Percentiles rank a stretch among this genome's conserved stretches.
Evolutionary conservation across 2,329 filamentous ascomycete species (phyloP).

Genomic region (Basipetospora sp.): DNA sequence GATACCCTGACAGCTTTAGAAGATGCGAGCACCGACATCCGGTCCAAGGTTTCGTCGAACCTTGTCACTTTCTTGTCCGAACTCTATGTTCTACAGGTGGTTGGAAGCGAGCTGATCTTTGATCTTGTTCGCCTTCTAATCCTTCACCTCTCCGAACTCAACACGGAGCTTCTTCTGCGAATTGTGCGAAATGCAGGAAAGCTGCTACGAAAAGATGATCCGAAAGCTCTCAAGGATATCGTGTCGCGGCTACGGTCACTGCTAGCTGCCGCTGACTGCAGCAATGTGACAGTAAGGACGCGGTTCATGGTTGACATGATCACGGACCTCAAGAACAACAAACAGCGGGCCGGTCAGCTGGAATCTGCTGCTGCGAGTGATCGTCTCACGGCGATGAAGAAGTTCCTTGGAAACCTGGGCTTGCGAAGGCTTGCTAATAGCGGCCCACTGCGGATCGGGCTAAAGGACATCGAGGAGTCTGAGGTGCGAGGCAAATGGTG

Average conservation of each 20-base stretch:
- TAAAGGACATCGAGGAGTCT: slow-evolving; percentile 68
- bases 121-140: slow-evolving; percentile 78
- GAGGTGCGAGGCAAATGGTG: slow-evolving; percentile 94
- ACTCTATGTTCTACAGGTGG: slow-evolving; percentile 81
- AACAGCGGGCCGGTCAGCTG: slow-evolving; percentile 58
- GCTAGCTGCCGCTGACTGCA: slow-evolving; percentile 51
- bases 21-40: slow-evolving; percentile 10
- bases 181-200: slow-evolving; percentile 71
- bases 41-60: slow-evolving; percentile 40
- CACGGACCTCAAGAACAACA: slow-evolving; percentile 86
- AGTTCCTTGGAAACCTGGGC: slow-evolving; percentile 67
- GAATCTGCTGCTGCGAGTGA: slow-evolving; percentile 63
- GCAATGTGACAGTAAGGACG: slow-evolving; percentile 67
- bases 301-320: slow-evolving; percentile 98
- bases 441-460: slow-evolving; percentile 67
- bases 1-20: slow-evolving; percentile 20
- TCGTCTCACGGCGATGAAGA: slow-evolving; percentile 78
- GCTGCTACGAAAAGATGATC: slow-evolving; percentile 76
- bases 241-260: slow-evolving; percentile 63
- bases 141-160: slow-evolving; percentile 60
- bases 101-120: slow-evolving; percentile 71
- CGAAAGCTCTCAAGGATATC: slow-evolving; percentile 76
- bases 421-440: slow-evolving; percentile 49
- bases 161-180: slow-evolving; percentile 75
- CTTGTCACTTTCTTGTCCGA: slow-evolving; percentile 70